Conservation (phyloP, 73 alveolate species). For the Symbiodinium natans region DNA sequence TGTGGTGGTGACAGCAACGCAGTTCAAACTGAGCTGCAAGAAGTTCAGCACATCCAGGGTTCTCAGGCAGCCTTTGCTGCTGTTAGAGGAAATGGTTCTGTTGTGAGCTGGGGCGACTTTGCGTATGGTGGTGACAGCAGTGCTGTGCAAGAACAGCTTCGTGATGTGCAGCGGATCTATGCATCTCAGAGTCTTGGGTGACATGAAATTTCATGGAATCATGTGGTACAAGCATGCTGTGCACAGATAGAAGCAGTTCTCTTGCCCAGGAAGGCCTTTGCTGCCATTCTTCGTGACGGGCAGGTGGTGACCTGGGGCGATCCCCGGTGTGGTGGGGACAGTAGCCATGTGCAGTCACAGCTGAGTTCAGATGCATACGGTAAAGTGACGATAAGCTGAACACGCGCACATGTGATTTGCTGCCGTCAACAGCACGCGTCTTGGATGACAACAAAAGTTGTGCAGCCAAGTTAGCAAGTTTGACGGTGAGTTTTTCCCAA, state of each 20-base stretch:
- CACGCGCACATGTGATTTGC: too few relatives aligned
- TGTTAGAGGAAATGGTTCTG: background rate
- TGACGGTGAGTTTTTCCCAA: too few relatives aligned
- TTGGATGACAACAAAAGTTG: too few relatives aligned
- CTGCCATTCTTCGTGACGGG: background rate
- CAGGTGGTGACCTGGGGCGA: background rate
- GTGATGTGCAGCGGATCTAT: background rate
- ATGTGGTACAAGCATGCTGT: too few relatives aligned
- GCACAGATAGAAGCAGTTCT: too few relatives aligned
- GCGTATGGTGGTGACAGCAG: conserved; percentile 7
- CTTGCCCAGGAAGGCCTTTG: background rate
- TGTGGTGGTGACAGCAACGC: background rate
- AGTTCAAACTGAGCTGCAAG: background rate
- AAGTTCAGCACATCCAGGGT: background rate
- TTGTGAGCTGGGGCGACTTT: background rate
- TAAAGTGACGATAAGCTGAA: background rate
- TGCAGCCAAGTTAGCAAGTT: too few relatives aligned
- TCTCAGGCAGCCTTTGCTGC: conserved; percentile 1
- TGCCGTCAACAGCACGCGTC: too few relatives aligned
- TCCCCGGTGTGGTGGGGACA: background rate
- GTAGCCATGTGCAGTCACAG: background rate
- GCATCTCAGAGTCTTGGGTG: background rate
- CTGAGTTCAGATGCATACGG: background rate
- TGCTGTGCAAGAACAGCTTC: background rate
- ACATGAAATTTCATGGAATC: background rate